Conservation (phyloP, 345 rosid genomes). For the Dipteronia dyeriana region DNA sequence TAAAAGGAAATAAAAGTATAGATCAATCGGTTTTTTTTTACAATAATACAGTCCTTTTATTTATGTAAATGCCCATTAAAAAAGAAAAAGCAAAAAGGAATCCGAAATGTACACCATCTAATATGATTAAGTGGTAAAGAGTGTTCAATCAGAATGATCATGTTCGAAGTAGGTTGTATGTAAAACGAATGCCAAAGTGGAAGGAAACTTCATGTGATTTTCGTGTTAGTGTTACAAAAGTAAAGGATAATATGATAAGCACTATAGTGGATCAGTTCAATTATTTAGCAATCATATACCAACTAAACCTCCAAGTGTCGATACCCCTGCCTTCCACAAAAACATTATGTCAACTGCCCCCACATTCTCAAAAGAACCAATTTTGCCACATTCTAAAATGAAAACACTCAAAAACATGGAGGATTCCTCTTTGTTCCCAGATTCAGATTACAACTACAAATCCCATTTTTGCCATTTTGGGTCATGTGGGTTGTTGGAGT, state of each 20-base stretch:
- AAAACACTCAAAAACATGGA: no score
- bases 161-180: no score
- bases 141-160: no score
- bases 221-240: neutral
- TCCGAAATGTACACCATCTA: fast-evolving
- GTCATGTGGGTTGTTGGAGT: constrained; percentile 18
- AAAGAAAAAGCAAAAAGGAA: no score
- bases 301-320: constrained; percentile 17
- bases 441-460: neutral
- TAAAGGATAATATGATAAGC: neutral
- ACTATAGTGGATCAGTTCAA: constrained; percentile 24
- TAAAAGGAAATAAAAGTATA: no score
- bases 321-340: neutral
- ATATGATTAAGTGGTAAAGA: no score
- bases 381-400: no score
- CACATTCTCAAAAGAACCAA: neutral
- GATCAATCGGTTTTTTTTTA: no score
- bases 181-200: neutral
- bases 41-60: no score
- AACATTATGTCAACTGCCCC: constrained; percentile 29
- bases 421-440: neutral
- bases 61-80: no score
- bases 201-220: neutral
- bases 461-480: neutral
- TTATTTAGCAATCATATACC: neutral